Evolutionary conservation across 192 early-diverging fungal species (phyloP), one percentile per base, ranked within the genome.

Genomic region (Gaertneriomyces sp.): DNA sequence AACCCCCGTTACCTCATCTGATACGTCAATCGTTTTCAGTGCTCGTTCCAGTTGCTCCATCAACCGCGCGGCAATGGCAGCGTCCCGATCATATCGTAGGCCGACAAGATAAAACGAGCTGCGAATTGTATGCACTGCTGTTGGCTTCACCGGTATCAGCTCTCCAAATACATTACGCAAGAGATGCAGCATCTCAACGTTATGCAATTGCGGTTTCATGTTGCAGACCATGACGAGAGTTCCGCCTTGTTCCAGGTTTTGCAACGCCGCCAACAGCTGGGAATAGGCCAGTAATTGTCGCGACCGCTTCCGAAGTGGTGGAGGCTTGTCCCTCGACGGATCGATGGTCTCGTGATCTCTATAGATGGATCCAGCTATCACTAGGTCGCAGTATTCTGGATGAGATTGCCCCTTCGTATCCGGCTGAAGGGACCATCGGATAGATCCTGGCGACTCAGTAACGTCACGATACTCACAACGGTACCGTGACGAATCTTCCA

Each of bases 181-280:
- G 57, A 68, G 60, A 41, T 58, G 60, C 5, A 68, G 57, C 45
- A 60, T 58, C 41, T 68, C 66, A 20, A 68, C 57, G 57, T 68
- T 68, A 46, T 68, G 57, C 14, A 68, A 58, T 14, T 60, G 66
- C 47, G 66, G 66, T 49, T 68, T 68, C 57, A 68, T 68, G 57
- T 68, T 68, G 45, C 44, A 60, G 66, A 68, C 66, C 20, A 68
- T 39, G 12, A 68, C 53, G 9, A 68, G 10, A 55, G 66, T 68
- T 17, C 66, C 66, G 6, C 50, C 58, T 47, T 25, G 16, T 40
- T 39, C 7, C 6, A 68, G 45, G 43, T 68, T 68, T 2, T 25
- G 45, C n/a, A 68, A 17, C 4, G 66, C 66, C 20, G 58, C 57
- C 7, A 68, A 58, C 7, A 68, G 42, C 16, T 68, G 66, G n/a